These are phyloP conservation scores for Phytophthora pinifolia DNA, from an alignment of 352 stramenopile species.

Conservation along the genomic window DNA sequence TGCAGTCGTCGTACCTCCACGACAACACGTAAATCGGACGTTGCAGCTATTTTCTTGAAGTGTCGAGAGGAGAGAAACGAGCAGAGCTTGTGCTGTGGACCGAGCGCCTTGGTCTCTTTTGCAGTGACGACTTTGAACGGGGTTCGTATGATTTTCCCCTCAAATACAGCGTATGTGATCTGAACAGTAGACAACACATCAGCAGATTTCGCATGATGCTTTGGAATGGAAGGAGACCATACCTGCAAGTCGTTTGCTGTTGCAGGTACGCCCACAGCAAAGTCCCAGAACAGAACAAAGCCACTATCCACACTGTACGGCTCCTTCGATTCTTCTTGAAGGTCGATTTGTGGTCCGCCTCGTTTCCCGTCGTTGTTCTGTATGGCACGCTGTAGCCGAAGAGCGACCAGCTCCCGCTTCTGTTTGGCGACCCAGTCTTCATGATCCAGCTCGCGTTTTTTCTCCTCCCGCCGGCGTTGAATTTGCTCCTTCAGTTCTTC, in stretches of 20 bases:
- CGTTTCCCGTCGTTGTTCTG: conserved; percentile 21
- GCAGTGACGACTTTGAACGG: conserved; percentile 42
- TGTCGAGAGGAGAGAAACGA: conserved; percentile 33
- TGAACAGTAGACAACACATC: conserved; percentile 17
- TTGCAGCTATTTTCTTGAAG: conserved; percentile 34
- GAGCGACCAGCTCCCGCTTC: conserved; percentile 47
- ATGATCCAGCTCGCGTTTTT: conserved; percentile 45
- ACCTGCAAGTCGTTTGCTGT: conserved; percentile 38
- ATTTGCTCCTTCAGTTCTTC: conserved; percentile 50
- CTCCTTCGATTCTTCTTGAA: background rate
- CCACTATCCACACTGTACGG: conserved; percentile 39
- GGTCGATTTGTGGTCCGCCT: background rate
- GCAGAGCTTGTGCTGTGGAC: conserved; percentile 31
- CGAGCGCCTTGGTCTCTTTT: conserved; percentile 32
- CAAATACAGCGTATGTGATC: conserved; percentile 55
- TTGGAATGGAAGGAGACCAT: background rate
- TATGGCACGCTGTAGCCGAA: conserved; percentile 44
- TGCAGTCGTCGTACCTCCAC: conserved; percentile 35
- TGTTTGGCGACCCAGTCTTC: conserved; percentile 53
- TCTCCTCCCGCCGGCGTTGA: conserved; percentile 42
- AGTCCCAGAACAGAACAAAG: conserved; percentile 55
- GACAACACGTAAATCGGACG: conserved; percentile 31
- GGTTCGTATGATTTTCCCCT: conserved; percentile 34
- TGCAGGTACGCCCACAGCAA: conserved; percentile 27
- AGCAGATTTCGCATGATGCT: background rate